Base-by-base conservation (phyloP, 1,284 basidiomycete species). In the Heimioporus retisporus region DNA sequence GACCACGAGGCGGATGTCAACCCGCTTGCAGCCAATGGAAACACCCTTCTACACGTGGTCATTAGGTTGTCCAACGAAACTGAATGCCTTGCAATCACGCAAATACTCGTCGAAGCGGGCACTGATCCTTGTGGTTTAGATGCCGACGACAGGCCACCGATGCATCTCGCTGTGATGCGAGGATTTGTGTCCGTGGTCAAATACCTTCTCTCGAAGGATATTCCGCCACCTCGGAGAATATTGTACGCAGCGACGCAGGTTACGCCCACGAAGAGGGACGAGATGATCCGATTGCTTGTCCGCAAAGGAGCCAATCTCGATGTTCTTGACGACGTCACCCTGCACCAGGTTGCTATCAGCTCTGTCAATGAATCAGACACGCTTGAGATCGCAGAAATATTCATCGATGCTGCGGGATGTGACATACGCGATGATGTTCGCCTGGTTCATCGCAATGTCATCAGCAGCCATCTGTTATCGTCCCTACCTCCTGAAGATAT, bases 131-230 rank as follows among this genome's bases (percentile, higher is more conserved):
- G 48, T 10, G n/a, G n/a, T 13, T 21, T 21, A 2, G n/a, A 50
- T n/a, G 48, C 48, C 8, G 48, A 50, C 48, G 14, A 28, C 28
- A 28, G 5, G 28, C 28, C 28, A 28, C 28, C 28, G 28, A 28
- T 28, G 28, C 28, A 28, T 11, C 11, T 50, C 8, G 48, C 48
- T 21, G 48, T 50, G 19, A 21, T 13, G 3, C 59, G 56, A 14
- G 68, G 65, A 35, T 58, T 68, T 6, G 11, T 70, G 8, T 61
- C 58, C 14, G 55, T 68, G 1, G 65, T 68, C 21, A 51, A 70
- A 13, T 68, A 70, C 23, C 48, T 70, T 2, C 51, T 69, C 25
- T 68, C 60, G 11, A 31, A 1, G 42, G 44, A 16, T 4, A 46
- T 53, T 7, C 42, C 5, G 2, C 68, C 60, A 42, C 69, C 65